Conservation (phyloP, 2,329 filamentous ascomycete genomes). For the Scytalidium sp. region DNA sequence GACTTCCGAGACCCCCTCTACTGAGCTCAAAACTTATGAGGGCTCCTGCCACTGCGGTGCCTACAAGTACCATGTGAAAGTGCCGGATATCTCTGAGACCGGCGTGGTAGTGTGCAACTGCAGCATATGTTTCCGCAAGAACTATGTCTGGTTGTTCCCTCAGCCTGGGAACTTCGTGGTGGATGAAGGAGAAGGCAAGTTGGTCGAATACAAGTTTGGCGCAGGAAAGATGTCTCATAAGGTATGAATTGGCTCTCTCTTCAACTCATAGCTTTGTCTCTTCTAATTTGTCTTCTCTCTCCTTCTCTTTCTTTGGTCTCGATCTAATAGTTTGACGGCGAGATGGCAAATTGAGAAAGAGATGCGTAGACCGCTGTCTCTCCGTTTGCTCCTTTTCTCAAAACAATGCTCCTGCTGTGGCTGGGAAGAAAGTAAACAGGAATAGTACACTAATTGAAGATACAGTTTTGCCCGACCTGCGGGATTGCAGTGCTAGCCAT, state of each 20-base stretch:
- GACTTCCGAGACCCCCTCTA: too few relatives aligned
- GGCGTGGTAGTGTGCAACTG: background rate
- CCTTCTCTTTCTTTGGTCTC: background rate
- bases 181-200: background rate
- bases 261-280: background rate
- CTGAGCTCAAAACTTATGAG: background rate
- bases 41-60: background rate
- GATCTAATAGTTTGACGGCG: too few relatives aligned
- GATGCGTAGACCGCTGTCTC: too few relatives aligned
- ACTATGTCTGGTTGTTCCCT: background rate
- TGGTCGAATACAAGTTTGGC: background rate
- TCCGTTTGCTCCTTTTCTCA: too few relatives aligned
- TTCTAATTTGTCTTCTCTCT: background rate
- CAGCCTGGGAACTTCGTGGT: background rate
- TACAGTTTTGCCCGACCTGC: background rate
- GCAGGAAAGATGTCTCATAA: background rate
- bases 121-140: background rate
- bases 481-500: background rate
- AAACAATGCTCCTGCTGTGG: too few relatives aligned
- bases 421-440: too few relatives aligned
- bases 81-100: background rate
- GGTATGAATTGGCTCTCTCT: background rate
- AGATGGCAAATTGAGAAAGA: too few relatives aligned
- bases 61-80: background rate
- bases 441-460: background rate